Evolutionary conservation across 768 basidiomycete species (phyloP).

Genomic region (Mycena pura): DNA sequence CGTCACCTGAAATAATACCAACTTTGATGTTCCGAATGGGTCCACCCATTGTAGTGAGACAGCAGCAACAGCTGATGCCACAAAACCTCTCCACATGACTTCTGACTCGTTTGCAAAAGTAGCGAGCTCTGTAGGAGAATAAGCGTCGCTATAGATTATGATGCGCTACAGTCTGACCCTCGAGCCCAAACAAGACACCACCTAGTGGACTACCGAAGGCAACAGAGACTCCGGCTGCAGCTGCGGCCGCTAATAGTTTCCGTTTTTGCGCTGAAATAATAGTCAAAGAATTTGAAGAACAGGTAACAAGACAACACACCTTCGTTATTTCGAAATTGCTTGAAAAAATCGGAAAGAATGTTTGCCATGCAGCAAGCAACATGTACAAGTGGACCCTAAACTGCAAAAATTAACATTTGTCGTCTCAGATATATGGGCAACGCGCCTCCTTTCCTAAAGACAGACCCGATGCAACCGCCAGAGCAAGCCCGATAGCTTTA

Average conservation of each 20-base stretch:
- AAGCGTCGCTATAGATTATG: neutral
- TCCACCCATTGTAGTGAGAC: conserved; percentile 85
- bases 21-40: conserved; percentile 85
- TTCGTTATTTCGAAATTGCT: conserved; percentile 80
- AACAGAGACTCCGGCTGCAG: conserved; percentile 86
- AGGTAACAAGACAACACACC: conserved; percentile 45
- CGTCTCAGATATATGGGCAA: conserved; percentile 23
- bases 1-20: conserved; percentile 81
- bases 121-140: conserved; percentile 57
- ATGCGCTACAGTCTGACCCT: conserved; percentile 47
- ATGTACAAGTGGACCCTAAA: conserved; percentile 82
- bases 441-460: conserved; percentile 84
- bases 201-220: conserved; percentile 90
- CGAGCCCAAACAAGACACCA: conserved; percentile 85
- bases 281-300: neutral
- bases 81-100: conserved; percentile 88
- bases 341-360: conserved; percentile 68
- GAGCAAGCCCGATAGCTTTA: conserved; percentile 82
- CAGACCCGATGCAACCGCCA: conserved; percentile 85
- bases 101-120: conserved; percentile 75
- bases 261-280: conserved; percentile 70
- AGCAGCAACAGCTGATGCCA: conserved; percentile 86
- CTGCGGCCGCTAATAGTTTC: conserved; percentile 81
- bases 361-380: conserved; percentile 85
- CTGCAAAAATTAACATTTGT: neutral